Evolutionary conservation across 73 alveolate species (phyloP).

Genomic region (Urostyla sp.): DNA sequence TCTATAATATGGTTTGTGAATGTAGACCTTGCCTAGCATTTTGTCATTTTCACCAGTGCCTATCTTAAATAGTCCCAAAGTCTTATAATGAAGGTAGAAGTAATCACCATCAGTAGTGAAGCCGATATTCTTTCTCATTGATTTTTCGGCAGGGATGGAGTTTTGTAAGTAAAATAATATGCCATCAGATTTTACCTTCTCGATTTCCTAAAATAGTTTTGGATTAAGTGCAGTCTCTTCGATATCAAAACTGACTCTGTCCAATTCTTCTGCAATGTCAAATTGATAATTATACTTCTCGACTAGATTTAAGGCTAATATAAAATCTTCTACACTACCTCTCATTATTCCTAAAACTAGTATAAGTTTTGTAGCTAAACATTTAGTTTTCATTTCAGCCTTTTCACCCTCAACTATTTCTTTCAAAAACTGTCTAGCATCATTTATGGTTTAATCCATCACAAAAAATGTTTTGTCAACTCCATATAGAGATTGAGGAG

Average conservation of each 20-base stretch:
- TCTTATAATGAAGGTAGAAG: conserved; percentile 51
- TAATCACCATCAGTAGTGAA: conserved; percentile 63
- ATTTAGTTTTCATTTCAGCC: conserved; percentile 43
- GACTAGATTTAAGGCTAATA: conserved; percentile 32
- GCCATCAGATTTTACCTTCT: conserved; percentile 50
- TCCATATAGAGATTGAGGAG: conserved; percentile 56
- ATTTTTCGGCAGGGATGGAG: conserved; percentile 16
- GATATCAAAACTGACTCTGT: conserved; percentile 31
- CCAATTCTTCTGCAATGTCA: conserved; percentile 42
- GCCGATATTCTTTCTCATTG: conserved; percentile 18
- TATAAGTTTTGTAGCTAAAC: conserved; percentile 57
- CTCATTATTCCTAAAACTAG: conserved; percentile 60
- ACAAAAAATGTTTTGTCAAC: conserved; percentile 57
- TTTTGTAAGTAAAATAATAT: conserved; percentile 25
- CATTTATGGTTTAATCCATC: conserved; percentile 43
- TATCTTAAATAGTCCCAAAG: conserved; percentile 51
- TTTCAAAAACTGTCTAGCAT: conserved; percentile 57
- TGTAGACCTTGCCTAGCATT: conserved; percentile 66
- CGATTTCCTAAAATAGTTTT: conserved; percentile 39
- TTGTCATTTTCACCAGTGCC: conserved; percentile 50
- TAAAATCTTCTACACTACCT: conserved; percentile 63
- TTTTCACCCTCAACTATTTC: conserved; percentile 12
- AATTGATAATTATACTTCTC: conserved; percentile 21
- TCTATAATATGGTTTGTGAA: conserved; percentile 55
- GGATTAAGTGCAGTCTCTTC: conserved; percentile 55